Conservation (phyloP, 179 eudicot genomes). For the Beta lomatogona region DNA sequence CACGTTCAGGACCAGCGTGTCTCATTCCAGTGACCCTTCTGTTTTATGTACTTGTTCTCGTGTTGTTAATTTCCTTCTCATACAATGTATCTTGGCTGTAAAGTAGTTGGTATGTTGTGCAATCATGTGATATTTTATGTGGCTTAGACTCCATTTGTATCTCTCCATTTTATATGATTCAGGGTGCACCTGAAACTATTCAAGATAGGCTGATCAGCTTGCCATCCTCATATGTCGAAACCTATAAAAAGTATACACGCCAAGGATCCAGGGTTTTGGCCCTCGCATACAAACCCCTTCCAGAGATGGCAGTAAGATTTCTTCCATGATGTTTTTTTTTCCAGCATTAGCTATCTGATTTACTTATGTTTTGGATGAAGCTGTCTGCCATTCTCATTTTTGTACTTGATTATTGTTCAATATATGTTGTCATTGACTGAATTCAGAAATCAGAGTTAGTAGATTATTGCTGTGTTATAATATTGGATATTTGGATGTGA, state of each 20-base stretch:
- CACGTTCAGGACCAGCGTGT: background rate
- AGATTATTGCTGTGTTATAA: too few species aligned
- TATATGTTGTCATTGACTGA: too few species aligned
- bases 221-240: conserved; percentile 71
- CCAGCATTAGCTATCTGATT: background rate
- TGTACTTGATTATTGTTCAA: background rate
- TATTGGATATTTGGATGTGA: too few species aligned
- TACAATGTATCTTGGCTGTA: background rate
- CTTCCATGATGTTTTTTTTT: background rate
- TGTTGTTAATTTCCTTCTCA: background rate
- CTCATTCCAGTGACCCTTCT: background rate
- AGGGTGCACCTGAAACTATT: conserved; percentile 99
- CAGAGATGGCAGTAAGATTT: conserved; percentile 87
- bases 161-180: conserved; percentile 12
- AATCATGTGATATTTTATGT: background rate
- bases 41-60: background rate
- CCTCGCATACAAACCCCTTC: conserved; percentile 85
- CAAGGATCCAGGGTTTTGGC: conserved; percentile 99
- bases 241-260: conserved; percentile 92
- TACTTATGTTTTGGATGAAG: background rate
- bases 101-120: background rate
- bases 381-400: background rate
- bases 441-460: too few species aligned
- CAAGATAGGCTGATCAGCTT: conserved; percentile 77
- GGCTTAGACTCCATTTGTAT: background rate